Base-by-base conservation (phyloP, 495 filamentous ascomycete genomes). In the Neurospora sublineolata region DNA sequence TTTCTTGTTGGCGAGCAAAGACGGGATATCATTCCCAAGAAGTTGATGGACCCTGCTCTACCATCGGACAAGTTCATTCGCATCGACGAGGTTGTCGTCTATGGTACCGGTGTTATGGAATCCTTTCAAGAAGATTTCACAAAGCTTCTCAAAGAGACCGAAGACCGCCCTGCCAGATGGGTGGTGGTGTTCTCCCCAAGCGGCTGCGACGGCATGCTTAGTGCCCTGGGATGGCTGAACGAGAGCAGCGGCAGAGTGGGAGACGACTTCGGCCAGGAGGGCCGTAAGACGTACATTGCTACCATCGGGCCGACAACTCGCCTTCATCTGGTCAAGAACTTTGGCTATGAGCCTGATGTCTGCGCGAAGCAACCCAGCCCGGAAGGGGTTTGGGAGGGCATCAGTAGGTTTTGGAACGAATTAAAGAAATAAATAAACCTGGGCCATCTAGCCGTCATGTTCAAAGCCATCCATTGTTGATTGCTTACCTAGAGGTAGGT, bases 301-400 rank as follows among this genome's bases (percentile, higher is more conserved):
- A 94, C 93, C 3, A 99, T 99, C 80, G 95, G 95, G 33, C 94
- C 96, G 18, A 99, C 96, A 69, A 99, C 96, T 38, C 83, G 90
- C 70, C 90, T 92, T 78, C 87, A 92, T 81, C 80, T 99, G 67
- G 76, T 83, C 8, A 82, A 82, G 30, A 84, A 84, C 68, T 93
- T 93, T 80, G 89, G 83, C 10, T 89, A 91, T 75, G 85, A 89
- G 75, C 88, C 93, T 20, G 90, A 98, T 83, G 93, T 94, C 41
- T 94, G 90, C 79, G 92, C 95, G 20, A 86, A 84, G 76, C 90
- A 83, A 76, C 95, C 95, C 12, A 97, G 88, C 80, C 91, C 94
- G 4, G 91, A 96, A 76, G 94, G 94, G 10, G 79, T 98, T n/a
- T 87, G 85, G 75, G 81, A 88, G 70, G 92, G 84, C 16, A 92